Evolutionary conservation across 2,329 filamentous ascomycete species (phyloP).

Genomic region (Fusarium dlaminii): DNA sequence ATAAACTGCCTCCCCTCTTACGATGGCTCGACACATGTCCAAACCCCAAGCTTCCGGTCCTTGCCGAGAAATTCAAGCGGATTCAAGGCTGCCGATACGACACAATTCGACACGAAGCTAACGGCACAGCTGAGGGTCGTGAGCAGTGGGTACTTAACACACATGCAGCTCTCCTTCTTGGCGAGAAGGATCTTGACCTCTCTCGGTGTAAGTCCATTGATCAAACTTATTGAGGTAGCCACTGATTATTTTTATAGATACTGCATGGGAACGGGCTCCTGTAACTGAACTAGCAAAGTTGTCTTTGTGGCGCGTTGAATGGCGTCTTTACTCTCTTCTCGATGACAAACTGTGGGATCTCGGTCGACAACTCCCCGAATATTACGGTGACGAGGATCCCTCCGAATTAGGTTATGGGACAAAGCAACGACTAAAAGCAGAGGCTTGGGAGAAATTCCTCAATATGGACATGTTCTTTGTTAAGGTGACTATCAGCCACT

Average conservation of each 20-base stretch:
- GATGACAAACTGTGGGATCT: conserved; percentile 61
- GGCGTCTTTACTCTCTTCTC: conserved; percentile 65
- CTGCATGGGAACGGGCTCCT: conserved; percentile 66
- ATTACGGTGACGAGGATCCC: conserved; percentile 60
- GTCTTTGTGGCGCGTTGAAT: conserved; percentile 68
- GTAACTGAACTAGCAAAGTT: conserved; percentile 64
- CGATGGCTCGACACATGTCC: conserved; percentile 66
- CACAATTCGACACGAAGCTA: conserved; percentile 65
- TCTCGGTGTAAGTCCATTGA: conserved; percentile 64
- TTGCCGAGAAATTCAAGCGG: conserved; percentile 64
- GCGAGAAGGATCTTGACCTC: conserved; percentile 70
- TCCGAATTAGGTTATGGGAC: conserved; percentile 54
- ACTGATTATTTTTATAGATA: conserved; percentile 54
- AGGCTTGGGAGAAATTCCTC: conserved; percentile 63
- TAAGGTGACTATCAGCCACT: conserved; percentile 65
- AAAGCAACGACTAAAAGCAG: conserved; percentile 57
- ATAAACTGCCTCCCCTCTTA: conserved; percentile 67
- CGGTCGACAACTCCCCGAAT: conserved; percentile 61
- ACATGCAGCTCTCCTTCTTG: conserved; percentile 69
- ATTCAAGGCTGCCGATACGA: conserved; percentile 72
- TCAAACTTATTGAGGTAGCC: not conserved
- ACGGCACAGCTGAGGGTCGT: conserved; percentile 64
- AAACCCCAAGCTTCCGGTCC: conserved; percentile 60
- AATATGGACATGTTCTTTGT: conserved; percentile 73
- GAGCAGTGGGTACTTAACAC: conserved; percentile 75